A percentile compares a stretch with the other conserved stretches of the same genome.
Evolutionary conservation across 2,329 filamentous ascomycete genomes (phyloP).

Genomic region (Alternaria metachromatica): DNA sequence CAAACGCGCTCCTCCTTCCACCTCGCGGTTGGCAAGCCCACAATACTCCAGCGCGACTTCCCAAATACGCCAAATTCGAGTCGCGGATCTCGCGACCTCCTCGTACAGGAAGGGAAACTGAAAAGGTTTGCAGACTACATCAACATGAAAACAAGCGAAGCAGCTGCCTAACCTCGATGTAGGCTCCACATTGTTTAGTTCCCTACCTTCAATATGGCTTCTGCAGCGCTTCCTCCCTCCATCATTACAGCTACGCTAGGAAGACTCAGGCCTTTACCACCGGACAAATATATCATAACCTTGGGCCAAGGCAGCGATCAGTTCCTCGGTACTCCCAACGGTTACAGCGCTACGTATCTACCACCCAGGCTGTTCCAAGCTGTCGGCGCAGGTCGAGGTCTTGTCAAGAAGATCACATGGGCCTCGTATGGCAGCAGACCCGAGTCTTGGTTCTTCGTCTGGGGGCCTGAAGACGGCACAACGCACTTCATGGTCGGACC

Average conservation of each 20-base stretch:
- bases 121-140: background rate
- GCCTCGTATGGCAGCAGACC: constrained; percentile 32
- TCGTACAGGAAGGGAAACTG: background rate
- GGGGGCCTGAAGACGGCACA: constrained; percentile 20
- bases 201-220: constrained; percentile 5
- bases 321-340: constrained; percentile 36
- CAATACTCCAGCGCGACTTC: background rate
- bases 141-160: background rate
- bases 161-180: background rate
- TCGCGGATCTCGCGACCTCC: background rate
- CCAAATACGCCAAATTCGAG: background rate
- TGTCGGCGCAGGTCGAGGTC: background rate
- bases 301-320: constrained; percentile 30
- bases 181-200: background rate
- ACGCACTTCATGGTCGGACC: constrained; percentile 15
- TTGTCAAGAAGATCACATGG: constrained; percentile 28
- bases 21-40: background rate
- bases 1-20: constrained; percentile 18
- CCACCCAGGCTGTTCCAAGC: background rate
- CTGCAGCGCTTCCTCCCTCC: background rate
- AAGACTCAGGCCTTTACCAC: constrained; percentile 20
- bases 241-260: constrained; percentile 14
- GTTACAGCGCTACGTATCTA: constrained; percentile 20
- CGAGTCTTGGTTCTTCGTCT: constrained; percentile 39
- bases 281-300: constrained; percentile 35